Percentiles rank a stretch among this genome's conserved stretches.
phyloP scores from a whole-genome alignment of 306 rosid genomes.

The Rubus parviflorus region DNA sequence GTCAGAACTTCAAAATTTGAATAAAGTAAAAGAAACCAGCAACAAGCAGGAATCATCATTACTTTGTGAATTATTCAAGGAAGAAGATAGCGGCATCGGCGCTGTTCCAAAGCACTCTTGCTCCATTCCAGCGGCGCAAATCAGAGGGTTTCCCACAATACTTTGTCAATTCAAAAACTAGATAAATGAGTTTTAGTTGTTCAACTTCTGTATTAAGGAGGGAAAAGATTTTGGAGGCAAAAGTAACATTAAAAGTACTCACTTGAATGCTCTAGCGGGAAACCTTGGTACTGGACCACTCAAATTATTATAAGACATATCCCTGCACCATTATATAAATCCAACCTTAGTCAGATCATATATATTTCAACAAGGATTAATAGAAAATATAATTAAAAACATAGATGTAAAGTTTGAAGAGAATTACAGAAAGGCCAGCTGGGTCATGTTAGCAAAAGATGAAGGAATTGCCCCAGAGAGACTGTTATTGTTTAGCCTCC shows the following conservation, averaged over 20 bases:
- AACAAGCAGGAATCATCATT: constrained; percentile 36
- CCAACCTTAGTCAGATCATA: constrained; percentile 3
- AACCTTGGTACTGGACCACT: constrained; percentile 78
- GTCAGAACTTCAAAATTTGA: constrained; percentile 20
- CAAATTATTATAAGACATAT: constrained; percentile 77
- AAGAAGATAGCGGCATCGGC: constrained; percentile 28
- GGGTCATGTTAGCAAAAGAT: constrained; percentile 72
- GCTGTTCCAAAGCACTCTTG: constrained; percentile 58
- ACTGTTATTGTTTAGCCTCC: constrained; percentile 85
- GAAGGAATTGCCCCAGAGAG: constrained; percentile 76
- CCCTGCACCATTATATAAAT: constrained; percentile 50
- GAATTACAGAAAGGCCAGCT: constrained; percentile 71
- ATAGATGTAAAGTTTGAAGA: constrained; percentile 26
- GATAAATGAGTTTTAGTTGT: constrained; percentile 5
- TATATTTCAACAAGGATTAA: neutral
- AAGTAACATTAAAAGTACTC: constrained; percentile 30
- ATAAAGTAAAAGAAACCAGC: constrained; percentile 5
- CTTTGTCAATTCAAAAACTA: constrained; percentile 45
- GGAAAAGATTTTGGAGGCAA: neutral
- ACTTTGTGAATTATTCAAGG: constrained; percentile 59
- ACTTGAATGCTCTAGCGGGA: constrained; percentile 80
- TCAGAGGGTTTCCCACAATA: constrained; percentile 74
- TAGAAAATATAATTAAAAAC: neutral
- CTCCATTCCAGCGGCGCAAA: constrained; percentile 59
- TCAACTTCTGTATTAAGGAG: constrained; percentile 1